phyloP scores from a whole-genome alignment of 1,284 basidiomycete species.

The Ceratobasidium sp. region DNA sequence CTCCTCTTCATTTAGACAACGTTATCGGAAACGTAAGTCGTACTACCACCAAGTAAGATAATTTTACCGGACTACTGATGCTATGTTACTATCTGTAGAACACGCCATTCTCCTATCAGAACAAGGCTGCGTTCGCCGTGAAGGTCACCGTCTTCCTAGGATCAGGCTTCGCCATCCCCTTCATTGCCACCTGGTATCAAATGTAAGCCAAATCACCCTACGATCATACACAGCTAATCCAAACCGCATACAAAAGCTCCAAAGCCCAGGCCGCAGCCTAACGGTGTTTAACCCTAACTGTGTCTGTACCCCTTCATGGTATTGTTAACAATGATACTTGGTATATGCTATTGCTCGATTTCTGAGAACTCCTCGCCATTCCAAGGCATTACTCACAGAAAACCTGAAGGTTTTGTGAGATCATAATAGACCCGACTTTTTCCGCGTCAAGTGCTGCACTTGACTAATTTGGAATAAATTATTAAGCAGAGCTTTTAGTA shows the following conservation, averaged over 20 bases:
- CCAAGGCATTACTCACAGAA: too few relatives aligned
- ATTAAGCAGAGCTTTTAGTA: constrained; percentile 5
- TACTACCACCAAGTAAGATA: not conserved
- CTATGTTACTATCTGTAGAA: not conserved
- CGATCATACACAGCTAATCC: not conserved
- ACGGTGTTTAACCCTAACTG: not conserved
- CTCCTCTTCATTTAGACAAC: constrained; percentile 15
- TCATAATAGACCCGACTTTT: constrained; percentile 10
- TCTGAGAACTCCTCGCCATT: too few relatives aligned
- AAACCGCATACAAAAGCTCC: not conserved
- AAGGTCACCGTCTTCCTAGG: constrained; percentile 47
- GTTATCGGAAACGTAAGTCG: constrained; percentile 27
- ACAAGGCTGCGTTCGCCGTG: constrained; percentile 49
- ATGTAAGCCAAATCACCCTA: constrained; percentile 38
- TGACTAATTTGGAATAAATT: not conserved
- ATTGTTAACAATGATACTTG: too few relatives aligned
- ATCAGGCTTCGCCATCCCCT: constrained; percentile 50
- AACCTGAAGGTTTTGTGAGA: too few relatives aligned
- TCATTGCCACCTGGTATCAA: constrained; percentile 49
- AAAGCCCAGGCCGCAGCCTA: constrained; percentile 14
- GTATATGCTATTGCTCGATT: too few relatives aligned
- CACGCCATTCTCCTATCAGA: constrained; percentile 49
- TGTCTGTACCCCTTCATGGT: too few relatives aligned
- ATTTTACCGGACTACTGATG: not conserved
- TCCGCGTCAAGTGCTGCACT: not conserved